Percentiles rank a stretch among this genome's conserved stretches.
Conservation (phyloP, 106 monocot species). For the Dactylorhiza incarnata region DNA sequence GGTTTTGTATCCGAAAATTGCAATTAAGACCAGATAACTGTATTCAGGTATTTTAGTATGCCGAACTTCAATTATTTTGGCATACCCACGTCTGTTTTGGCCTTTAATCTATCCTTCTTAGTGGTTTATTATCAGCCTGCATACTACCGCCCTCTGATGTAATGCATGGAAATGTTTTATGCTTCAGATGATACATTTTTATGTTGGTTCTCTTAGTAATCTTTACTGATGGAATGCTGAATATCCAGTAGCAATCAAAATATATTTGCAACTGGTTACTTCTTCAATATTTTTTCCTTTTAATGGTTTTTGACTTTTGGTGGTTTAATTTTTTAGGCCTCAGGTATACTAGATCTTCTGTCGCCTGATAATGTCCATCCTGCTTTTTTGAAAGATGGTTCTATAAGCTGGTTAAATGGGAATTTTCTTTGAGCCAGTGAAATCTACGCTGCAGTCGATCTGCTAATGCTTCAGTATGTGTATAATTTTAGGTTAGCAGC, state of each 20-base stretch:
- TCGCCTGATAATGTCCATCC: background rate
- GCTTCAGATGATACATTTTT: background rate
- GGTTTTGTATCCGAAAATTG: no score
- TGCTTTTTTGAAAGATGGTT: background rate
- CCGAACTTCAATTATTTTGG: no score
- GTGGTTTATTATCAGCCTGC: no score
- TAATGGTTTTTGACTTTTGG: background rate
- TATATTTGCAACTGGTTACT: background rate
- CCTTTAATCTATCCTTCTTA: no score
- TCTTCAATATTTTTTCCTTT: background rate
- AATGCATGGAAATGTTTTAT: background rate
- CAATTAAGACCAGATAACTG: no score
- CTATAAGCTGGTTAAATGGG: background rate
- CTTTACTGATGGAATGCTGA: background rate
- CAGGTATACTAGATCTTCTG: background rate
- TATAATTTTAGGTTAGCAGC: background rate
- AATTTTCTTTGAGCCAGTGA: background rate
- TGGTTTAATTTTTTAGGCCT: no score
- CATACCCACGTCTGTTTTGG: no score
- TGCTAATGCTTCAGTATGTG: background rate
- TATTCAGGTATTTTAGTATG: no score
- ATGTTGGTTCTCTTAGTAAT: background rate
- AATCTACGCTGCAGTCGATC: background rate
- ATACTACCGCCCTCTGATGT: no score
- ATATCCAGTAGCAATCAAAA: background rate